Evolutionary conservation across 345 rosid genomes (phyloP).

Genomic region (Pistacia vera): DNA sequence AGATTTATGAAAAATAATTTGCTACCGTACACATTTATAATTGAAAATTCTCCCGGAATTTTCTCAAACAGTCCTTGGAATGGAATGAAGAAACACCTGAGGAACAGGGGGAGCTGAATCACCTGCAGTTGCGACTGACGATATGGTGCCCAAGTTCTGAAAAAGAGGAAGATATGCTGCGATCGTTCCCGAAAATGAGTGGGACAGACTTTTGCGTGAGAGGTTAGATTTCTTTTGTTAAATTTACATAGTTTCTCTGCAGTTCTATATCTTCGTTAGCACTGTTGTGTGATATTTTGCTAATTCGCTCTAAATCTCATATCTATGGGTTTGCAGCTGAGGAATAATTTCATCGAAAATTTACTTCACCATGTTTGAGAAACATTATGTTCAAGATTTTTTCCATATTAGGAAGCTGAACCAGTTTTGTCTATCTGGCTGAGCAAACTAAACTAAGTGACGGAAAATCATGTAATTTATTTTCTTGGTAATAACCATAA

Average conservation of each 20-base stretch:
- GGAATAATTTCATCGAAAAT: background rate
- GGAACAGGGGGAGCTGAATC: constrained; percentile 81
- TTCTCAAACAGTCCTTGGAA: constrained; percentile 68
- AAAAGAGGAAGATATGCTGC: constrained; percentile 66
- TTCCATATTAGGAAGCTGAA: background rate
- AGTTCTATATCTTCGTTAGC: too few relatives aligned
- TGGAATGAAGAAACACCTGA: constrained; percentile 95
- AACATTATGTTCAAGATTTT: background rate
- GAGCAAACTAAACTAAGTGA: background rate
- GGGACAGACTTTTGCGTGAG: constrained; percentile 97
- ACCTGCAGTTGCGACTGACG: constrained; percentile 62
- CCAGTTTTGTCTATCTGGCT: background rate
- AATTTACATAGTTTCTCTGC: background rate
- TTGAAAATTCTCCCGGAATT: constrained; percentile 9
- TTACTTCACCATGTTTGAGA: background rate
- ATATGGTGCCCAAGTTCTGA: constrained; percentile 58
- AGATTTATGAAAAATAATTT: background rate
- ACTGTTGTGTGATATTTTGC: constrained; percentile 7
- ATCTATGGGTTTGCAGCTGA: background rate
- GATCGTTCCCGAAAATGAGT: constrained; percentile 72
- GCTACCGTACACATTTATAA: background rate
- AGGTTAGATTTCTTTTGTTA: constrained; percentile 53
- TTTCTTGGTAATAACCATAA: too few relatives aligned
- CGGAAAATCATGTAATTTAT: too few relatives aligned
- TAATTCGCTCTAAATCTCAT: background rate